A percentile compares a stretch with the other conserved stretches of the same genome.
Conservation (phyloP, 306 rosid genomes). For the Morella rubra region DNA sequence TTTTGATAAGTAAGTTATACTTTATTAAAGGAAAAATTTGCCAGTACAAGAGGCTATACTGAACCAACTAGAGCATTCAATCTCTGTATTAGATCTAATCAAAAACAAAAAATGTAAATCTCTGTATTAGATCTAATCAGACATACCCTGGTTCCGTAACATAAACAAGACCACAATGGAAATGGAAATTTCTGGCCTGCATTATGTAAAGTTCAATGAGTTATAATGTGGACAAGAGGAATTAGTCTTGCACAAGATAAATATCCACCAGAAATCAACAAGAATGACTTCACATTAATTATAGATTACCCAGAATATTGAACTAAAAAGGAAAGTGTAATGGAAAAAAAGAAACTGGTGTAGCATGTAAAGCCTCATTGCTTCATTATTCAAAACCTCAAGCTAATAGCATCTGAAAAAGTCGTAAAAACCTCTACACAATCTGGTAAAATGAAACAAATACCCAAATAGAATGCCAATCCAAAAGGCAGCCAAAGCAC, state of each 20-base stretch:
- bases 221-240: neutral
- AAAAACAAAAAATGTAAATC: neutral
- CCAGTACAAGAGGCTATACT: too few relatives aligned
- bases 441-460: neutral
- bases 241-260: conserved; percentile 19
- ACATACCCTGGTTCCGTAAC: conserved; percentile 95
- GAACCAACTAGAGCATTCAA: too few relatives aligned
- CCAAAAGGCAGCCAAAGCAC: neutral
- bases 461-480: neutral
- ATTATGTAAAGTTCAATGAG: conserved; percentile 26
- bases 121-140: neutral
- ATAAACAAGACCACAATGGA: conserved; percentile 90
- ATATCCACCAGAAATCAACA: neutral
- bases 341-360: neutral
- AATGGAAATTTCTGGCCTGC: conserved; percentile 97
- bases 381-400: neutral
- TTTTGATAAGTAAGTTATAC: too few relatives aligned
- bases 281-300: neutral
- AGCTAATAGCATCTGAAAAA: neutral
- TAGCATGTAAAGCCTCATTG: neutral
- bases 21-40: too few relatives aligned
- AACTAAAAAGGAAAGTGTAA: neutral
- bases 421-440: neutral
- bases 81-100: too few relatives aligned
- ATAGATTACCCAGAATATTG: neutral